Evolutionary conservation across 176 grass and related monocot species (phyloP), one percentile per base, ranked within the genome.

Genomic region (Olyra latifolia): DNA sequence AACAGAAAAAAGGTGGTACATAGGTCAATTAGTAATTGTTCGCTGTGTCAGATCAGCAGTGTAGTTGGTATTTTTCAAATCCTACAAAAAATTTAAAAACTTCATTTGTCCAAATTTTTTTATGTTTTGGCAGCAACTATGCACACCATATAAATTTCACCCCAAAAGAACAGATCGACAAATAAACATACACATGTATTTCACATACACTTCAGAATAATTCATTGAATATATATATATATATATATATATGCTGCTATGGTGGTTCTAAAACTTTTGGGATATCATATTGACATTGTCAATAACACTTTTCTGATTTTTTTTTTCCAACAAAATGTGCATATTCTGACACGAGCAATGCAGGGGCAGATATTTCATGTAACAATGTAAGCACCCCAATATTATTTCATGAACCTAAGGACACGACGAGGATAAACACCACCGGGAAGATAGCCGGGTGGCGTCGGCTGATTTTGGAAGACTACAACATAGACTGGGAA

Each of bases 131-230:
- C 8, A 75, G 19, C 50, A 84, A 49, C 63, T 84, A 60, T 8
- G 39, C 10, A 58, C 8, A 32, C 71, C 50, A 75, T 14, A 10
- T 10, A 49, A 77, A 29, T n/a, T n/a, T n/a, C n/a, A n/a, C n/a
- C n/a, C n/a, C n/a, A n/a, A n/a, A n/a, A n/a, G n/a, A n/a, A 61
- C 32, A 71, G 55, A 71, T 32, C 32, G 62, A 85, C 30, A 63
- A 71, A 10, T 47, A 80, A 45, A 44, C 3, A 79, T 72, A 17
- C 55, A 25, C 1, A 63, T 15, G 29, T 32, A 62, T 70, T 70
- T 48, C 24, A n/a, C 14, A 61, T 60, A 39, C 35, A 68, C 27
- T 83, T 43, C 50, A 58, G 25, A 53, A 54, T 53, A n/a, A n/a
- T n/a, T n/a, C n/a, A n/a, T n/a, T n/a, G n/a, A n/a, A n/a, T n/a